These are phyloP conservation scores for Sanghuangporus baumii DNA, from an alignment of 1,284 basidiomycete species.

Conservation along the genomic window DNA sequence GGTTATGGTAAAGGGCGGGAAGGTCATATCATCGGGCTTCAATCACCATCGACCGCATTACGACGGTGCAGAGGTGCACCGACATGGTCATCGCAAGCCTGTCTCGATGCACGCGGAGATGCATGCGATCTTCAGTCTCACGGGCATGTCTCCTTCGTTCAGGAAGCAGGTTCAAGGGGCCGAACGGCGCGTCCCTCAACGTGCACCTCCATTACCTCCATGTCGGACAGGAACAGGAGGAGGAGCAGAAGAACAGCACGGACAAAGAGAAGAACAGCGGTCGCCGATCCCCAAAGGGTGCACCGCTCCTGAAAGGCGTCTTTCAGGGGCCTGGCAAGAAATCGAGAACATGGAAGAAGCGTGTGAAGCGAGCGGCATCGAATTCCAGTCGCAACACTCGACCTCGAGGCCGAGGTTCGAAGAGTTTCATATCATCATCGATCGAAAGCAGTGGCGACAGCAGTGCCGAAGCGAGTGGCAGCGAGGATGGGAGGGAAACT, in stretches of 20 bases:
- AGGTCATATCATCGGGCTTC: constrained; percentile 46
- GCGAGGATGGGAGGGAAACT: constrained; percentile 15
- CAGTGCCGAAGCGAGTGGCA: constrained; percentile 13
- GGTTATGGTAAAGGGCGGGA: constrained; percentile 53
- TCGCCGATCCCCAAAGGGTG: constrained; percentile 21
- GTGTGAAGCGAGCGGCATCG: constrained; percentile 2
- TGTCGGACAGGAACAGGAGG: constrained; percentile 19
- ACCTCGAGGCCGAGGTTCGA: constrained; percentile 3
- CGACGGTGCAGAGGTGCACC: constrained; percentile 39
- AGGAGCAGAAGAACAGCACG: constrained; percentile 20
- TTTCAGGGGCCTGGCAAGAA: constrained; percentile 22
- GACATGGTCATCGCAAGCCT: constrained; percentile 41
- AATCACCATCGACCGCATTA: constrained; percentile 54
- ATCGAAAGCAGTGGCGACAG: constrained; percentile 17
- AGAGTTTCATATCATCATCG: constrained; percentile 3
- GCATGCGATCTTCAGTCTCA: constrained; percentile 50
- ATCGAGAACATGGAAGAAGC: constrained; percentile 16
- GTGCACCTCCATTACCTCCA: constrained; percentile 24
- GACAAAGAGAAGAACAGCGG: constrained; percentile 17
- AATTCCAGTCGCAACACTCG: neutral
- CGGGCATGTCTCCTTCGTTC: constrained; percentile 47
- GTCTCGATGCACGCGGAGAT: constrained; percentile 60
- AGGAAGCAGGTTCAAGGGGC: constrained; percentile 48
- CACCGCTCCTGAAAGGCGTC: constrained; percentile 21
- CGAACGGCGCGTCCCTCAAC: constrained; percentile 29